A percentile compares a stretch with the other conserved stretches of the same genome.
These are phyloP conservation scores for Verbena officinalis DNA, from an alignment of 257 asterid genomes.

Conservation along the genomic window DNA sequence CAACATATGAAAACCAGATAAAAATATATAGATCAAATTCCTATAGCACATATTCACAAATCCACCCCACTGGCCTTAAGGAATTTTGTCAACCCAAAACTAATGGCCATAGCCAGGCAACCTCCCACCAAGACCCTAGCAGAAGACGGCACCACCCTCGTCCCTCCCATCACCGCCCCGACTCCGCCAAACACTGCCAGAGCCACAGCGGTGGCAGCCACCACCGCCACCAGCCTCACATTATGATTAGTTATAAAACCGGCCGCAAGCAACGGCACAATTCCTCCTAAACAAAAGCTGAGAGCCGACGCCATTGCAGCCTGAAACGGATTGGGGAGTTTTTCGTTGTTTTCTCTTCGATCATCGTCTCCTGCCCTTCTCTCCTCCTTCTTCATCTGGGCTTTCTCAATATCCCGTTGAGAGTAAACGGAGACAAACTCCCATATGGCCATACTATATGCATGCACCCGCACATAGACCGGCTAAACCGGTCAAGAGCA, in stretches of 20 bases:
- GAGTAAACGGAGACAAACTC: constrained; percentile 66
- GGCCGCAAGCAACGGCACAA: constrained; percentile 58
- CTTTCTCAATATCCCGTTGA: constrained; percentile 54
- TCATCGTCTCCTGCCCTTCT: constrained; percentile 9
- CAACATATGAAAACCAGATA: too few relatives aligned
- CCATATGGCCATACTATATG: constrained; percentile 70
- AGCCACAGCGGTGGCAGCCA: constrained; percentile 45
- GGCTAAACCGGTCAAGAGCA: constrained; percentile 58
- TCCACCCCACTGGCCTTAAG: constrained; percentile 39
- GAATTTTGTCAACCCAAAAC: constrained; percentile 54
- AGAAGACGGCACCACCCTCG: constrained; percentile 43
- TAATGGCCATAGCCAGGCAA: constrained; percentile 73
- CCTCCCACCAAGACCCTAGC: constrained; percentile 66
- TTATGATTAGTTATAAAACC: constrained; percentile 46
- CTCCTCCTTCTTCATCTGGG: constrained; percentile 52
- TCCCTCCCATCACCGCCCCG: constrained; percentile 53
- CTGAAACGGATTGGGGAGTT: constrained; percentile 47
- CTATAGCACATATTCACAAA: constrained; percentile 39
- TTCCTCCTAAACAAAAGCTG: constrained; percentile 58
- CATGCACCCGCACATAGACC: constrained; percentile 70
- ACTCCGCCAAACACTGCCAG: constrained; percentile 49
- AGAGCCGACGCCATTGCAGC: constrained; percentile 60
- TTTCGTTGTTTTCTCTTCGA: constrained; percentile 26
- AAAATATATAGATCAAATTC: too few relatives aligned
- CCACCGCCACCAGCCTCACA: constrained; percentile 45